Evolutionary conservation across 495 filamentous ascomycete genomes (phyloP), one percentile per base, ranked within the genome.

Genomic region (Penicillium atrosanguineum): DNA sequence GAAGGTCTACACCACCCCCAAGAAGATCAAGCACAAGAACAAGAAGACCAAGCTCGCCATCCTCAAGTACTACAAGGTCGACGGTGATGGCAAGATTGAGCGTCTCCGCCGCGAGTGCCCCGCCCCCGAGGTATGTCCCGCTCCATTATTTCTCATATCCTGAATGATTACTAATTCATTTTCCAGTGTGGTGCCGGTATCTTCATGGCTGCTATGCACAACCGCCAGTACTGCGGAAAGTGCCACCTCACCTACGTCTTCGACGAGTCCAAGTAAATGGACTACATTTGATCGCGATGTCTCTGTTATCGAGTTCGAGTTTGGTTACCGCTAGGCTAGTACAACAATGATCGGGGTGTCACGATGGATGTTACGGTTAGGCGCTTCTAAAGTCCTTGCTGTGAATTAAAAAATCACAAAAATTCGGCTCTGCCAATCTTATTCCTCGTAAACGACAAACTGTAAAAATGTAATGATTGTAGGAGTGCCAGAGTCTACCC

Each of bases 1-100:
- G 93, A 98, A 98, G 91, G 94, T 98, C 53, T 98, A 98, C 86
- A 97, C 89, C 69, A 98, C 95, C 65, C 94, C 94, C 71, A 98
- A 98, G 92, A 98, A 98, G 89, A 98, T 98, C 88, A 98, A 98
- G 92, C 94, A 98, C 83, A 98, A 97, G 89, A 87, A 91, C 81
- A 97, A 97, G 88, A 90, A 89, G 91, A 96, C 88, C 83, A 98
- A 98, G 87, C 83, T 98, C 68, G 95, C 94, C 62, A 91, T 98
- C 65, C 91, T 98, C 69, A 98, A 98, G 87, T 98, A 97, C 90
- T 98, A 97, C 89, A 98, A 98, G 86, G 94, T 98, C 63, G 95
- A 97, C 73, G 87, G 87, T 67, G 94, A 98, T 74, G 94, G 94
- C 75, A 98, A 97, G 88, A 97, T 98, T 67, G 94, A 98, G 89